Base-by-base conservation (phyloP, 768 basidiomycete species). In the Russula emetica region DNA sequence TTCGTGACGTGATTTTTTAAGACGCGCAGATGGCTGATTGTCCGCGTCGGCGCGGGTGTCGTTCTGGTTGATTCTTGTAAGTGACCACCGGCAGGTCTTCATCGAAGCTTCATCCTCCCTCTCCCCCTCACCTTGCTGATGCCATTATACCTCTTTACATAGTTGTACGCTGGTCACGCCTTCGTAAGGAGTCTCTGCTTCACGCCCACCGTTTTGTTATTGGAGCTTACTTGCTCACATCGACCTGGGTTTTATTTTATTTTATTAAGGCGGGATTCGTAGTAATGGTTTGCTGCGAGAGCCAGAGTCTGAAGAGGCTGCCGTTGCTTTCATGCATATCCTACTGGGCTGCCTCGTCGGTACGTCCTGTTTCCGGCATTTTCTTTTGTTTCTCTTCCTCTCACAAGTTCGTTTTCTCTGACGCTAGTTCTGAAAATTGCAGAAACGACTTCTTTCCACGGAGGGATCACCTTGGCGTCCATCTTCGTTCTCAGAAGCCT, bases 161-260 rank as follows among this genome's bases (percentile, higher is more conserved):
- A 92, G 90, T 90, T 72, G 90, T 92, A 58, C 78, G 90, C 67
- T 92, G 88, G 87, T 84, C 85, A 38, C 82, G 89, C 67, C 76
- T 89, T 1, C 81, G 87, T 88, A 36, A 38, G 45, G 69, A 5
- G 79, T 69, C 40, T 24, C 52, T 16, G 11, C 18, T 1, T 52
- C 42, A 7, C 4, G 1, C 22, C 22, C 16, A 16, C 36, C 40
- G 3, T 22, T 9, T 9, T 13, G 22, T 26, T 26, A 22, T 45
- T 18, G 20, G 42, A n/a, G 20, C 42, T 44, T 44, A n/a, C 42
- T 47, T 22, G 4, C 45, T n/a, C 20, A n/a, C 9, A 22, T 47
- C 45, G 34, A 64, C 22, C 11, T 24, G 61, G 40, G 5, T 54
- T 58, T 22, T 26, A 60, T 64, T 54, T 59, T 42, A 14, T 34